A percentile compares a stretch with the other conserved stretches of the same genome.
Evolutionary conservation across 768 basidiomycete species (phyloP).

Genomic region (Psilocybe azurescens): DNA sequence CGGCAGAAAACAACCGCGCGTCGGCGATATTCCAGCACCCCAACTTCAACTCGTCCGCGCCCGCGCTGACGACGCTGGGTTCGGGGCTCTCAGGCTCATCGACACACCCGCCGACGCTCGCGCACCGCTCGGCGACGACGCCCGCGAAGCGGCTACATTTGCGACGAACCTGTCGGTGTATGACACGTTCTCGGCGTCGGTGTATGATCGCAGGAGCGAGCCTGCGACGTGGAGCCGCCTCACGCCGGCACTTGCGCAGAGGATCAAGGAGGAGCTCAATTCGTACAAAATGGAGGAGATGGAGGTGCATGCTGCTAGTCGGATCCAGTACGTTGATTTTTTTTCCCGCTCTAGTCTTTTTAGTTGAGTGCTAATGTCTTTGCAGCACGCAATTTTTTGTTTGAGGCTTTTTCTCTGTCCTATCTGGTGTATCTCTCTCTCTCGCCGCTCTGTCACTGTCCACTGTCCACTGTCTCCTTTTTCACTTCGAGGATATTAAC

Average conservation of each 20-base stretch:
- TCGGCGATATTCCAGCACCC: constrained; percentile 79
- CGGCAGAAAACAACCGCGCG: constrained; percentile 39
- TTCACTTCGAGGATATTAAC: constrained; percentile 5
- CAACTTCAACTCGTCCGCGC: constrained; percentile 87
- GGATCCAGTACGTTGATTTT: constrained; percentile 74
- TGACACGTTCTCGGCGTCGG: constrained; percentile 90
- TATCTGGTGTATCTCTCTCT: constrained; percentile 7
- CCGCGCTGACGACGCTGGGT: constrained; percentile 66
- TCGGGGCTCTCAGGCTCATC: constrained; percentile 34
- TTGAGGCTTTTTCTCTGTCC: constrained; percentile 40
- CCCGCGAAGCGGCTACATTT: constrained; percentile 82
- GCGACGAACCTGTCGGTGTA: constrained; percentile 94
- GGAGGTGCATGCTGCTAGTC: constrained; percentile 95
- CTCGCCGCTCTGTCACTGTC: constrained; percentile 5
- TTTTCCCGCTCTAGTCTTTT: constrained; percentile 1
- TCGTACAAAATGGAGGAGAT: constrained; percentile 99
- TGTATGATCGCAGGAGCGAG: constrained; percentile 95
- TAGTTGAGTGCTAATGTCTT: constrained; percentile 1
- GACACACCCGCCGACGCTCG: constrained; percentile 49
- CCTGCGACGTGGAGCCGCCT: constrained; percentile 96
- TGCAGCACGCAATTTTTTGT: constrained; percentile 88
- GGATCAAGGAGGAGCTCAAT: constrained; percentile 98
- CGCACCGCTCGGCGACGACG: constrained; percentile 75
- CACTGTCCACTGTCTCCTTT: not conserved
- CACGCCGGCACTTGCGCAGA: constrained; percentile 93